A percentile compares a stretch with the other conserved stretches of the same genome.
Conservation (phyloP, 2,329 filamentous ascomycete species). For the Nemania sp. region DNA sequence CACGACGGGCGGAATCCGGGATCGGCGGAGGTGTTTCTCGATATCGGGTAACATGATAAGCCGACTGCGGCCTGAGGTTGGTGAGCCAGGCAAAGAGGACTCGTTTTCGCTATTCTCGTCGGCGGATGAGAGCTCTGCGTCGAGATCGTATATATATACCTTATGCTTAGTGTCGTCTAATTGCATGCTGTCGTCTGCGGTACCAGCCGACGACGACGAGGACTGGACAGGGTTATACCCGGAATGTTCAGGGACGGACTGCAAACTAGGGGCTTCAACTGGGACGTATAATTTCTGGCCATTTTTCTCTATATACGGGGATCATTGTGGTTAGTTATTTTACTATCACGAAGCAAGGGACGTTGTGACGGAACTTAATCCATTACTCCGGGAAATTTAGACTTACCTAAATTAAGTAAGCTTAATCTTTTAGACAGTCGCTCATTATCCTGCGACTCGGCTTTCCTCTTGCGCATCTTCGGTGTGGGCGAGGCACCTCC, state of each 20-base stretch:
- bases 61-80: constrained; percentile 65
- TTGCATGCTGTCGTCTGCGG: constrained; percentile 73
- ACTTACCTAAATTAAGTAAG: constrained; percentile 81
- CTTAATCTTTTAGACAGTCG: constrained; percentile 87
- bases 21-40: constrained; percentile 79
- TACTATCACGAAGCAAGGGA: neutral
- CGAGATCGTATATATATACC: constrained; percentile 91
- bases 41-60: constrained; percentile 88
- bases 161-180: constrained; percentile 88
- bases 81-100: constrained; percentile 59
- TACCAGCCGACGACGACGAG: constrained; percentile 34
- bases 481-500: constrained; percentile 40
- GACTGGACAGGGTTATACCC: constrained; percentile 32
- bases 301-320: constrained; percentile 64
- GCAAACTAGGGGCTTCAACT: constrained; percentile 62
- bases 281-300: constrained; percentile 75
- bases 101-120: constrained; percentile 34
- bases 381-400: constrained; percentile 8
- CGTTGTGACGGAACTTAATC: constrained; percentile 12
- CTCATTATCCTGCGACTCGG: constrained; percentile 71
- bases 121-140: constrained; percentile 79
- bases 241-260: constrained; percentile 39
- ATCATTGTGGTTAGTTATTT: constrained; percentile 46
- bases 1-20: constrained; percentile 76
- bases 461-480: constrained; percentile 69